phyloP scores from a whole-genome alignment of 2,329 filamentous ascomycete genomes.

The Aspergillus bombycis region DNA sequence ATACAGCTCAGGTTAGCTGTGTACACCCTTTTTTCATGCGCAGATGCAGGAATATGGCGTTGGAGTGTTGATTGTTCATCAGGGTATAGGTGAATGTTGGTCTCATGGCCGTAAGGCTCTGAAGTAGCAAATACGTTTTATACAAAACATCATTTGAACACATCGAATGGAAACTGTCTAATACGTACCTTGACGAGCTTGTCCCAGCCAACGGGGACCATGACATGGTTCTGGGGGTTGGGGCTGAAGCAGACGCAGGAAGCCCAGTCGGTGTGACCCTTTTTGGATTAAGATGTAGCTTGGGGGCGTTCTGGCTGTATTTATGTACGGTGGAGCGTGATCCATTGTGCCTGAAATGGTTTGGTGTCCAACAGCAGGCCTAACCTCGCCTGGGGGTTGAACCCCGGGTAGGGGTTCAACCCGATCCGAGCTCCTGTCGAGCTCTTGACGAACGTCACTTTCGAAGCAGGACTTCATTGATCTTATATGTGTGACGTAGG shows the following conservation, averaged over 20 bases:
- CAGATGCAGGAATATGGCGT: conserved; percentile 16
- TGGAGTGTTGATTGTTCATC: conserved; percentile 36
- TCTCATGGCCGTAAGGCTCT: conserved; percentile 98
- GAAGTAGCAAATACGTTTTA: conserved; percentile 99
- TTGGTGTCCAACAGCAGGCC: neutral
- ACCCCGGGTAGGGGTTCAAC: no score
- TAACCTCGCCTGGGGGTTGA: no score
- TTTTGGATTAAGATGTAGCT: conserved; percentile 63
- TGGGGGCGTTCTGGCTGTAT: no score
- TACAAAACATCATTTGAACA: conserved; percentile 85
- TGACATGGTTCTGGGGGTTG: conserved; percentile 99
- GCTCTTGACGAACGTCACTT: neutral
- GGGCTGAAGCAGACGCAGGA: conserved; percentile 98
- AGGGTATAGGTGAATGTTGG: conserved; percentile 77
- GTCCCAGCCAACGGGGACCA: conserved; percentile 98
- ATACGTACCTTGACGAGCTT: conserved; percentile 98
- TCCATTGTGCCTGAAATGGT: neutral
- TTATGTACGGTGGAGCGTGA: neutral
- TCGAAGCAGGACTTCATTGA: neutral
- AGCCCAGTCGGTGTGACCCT: conserved; percentile 99
- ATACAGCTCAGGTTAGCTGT: conserved; percentile 7
- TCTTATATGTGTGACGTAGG: neutral
- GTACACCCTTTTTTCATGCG: neutral
- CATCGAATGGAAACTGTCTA: conserved; percentile 6
- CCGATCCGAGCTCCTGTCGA: neutral